Percentiles rank a stretch among this genome's conserved stretches.
Evolutionary conservation across 2,329 filamentous ascomycete genomes (phyloP).

Genomic region (Gaeumannomyces tritici): DNA sequence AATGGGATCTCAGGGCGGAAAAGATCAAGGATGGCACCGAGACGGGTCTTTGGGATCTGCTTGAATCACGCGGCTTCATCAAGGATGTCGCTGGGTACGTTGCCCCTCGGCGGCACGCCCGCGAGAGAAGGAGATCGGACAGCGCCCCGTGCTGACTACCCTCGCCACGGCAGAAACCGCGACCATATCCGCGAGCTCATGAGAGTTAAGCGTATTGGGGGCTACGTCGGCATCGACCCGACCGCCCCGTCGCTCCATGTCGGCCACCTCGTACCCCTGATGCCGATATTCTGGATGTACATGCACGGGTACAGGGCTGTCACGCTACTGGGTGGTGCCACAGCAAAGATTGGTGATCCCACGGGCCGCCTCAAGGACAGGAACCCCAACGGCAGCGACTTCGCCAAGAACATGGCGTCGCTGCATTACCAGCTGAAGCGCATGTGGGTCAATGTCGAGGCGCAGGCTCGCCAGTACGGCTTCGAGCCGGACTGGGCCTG

Average conservation of each 20-base stretch:
- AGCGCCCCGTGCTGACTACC: not conserved
- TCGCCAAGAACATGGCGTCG: slow-evolving; percentile 55
- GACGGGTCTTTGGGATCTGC: slow-evolving; percentile 48
- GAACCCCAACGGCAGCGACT: slow-evolving; percentile 44
- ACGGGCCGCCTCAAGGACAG: slow-evolving; percentile 58
- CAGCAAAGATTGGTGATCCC: slow-evolving; percentile 70
- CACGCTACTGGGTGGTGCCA: slow-evolving; percentile 63
- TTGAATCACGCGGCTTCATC: slow-evolving; percentile 64
- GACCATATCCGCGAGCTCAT: slow-evolving; percentile 53
- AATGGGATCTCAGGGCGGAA: slow-evolving; percentile 38
- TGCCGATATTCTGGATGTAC: slow-evolving; percentile 80
- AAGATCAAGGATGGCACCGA: slow-evolving; percentile 38
- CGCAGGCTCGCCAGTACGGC: slow-evolving; percentile 54
- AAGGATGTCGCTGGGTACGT: slow-evolving; percentile 66
- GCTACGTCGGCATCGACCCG: slow-evolving; percentile 75
- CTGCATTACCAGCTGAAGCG: slow-evolving; percentile 62
- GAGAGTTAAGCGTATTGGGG: slow-evolving; percentile 55
- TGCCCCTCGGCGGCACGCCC: slow-evolving; percentile 9
- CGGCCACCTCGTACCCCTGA: slow-evolving; percentile 71
- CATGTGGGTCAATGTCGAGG: slow-evolving; percentile 66
- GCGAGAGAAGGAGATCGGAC: not conserved
- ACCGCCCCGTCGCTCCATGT: slow-evolving; percentile 72
- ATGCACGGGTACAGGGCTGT: slow-evolving; percentile 61
- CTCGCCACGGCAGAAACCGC: slow-evolving; percentile 26
- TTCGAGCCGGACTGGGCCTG: slow-evolving; percentile 55